A percentile compares a stretch with the other conserved stretches of the same genome.
phyloP scores from a whole-genome alignment of 331 rosid species.

The Spiraea crenata region DNA sequence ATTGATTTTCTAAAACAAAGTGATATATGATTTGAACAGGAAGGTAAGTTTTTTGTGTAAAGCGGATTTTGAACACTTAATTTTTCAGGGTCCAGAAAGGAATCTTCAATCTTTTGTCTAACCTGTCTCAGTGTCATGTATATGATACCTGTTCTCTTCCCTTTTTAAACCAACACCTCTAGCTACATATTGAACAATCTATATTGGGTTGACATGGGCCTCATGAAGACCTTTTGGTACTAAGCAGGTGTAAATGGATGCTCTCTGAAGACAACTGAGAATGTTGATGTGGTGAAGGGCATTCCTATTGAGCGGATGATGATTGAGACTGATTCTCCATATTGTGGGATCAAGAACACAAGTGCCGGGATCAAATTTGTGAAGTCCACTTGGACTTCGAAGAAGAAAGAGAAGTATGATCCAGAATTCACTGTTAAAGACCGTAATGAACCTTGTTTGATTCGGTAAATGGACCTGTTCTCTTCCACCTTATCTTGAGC shows the following conservation, averaged over 20 bases:
- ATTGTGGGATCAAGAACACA: conserved; percentile 89
- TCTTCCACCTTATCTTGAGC: not conserved
- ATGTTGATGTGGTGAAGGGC: conserved; percentile 71
- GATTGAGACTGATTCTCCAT: conserved; percentile 97
- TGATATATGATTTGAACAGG: not conserved
- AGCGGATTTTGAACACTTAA: not conserved
- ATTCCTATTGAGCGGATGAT: conserved; percentile 83
- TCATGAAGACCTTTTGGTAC: conserved; percentile 14
- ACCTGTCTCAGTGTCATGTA: not conserved
- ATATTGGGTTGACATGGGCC: not conserved
- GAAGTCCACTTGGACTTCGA: conserved; percentile 76
- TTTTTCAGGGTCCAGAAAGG: not conserved
- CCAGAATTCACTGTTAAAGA: conserved; percentile 72
- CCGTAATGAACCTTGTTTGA: conserved; percentile 93
- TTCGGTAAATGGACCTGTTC: conserved; percentile 45
- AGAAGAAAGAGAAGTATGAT: conserved; percentile 91
- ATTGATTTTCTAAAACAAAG: not conserved
- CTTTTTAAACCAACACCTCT: not conserved
- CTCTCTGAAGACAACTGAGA: conserved; percentile 75
- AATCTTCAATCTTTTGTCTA: not conserved
- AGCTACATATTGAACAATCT: not conserved
- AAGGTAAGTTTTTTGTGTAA: not conserved
- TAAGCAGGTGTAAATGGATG: conserved; percentile 83
- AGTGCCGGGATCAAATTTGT: conserved; percentile 86
- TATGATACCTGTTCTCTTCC: not conserved